phyloP scores from a whole-genome alignment of 176 grass and related monocot genomes.

The Avena insularis region DNA sequence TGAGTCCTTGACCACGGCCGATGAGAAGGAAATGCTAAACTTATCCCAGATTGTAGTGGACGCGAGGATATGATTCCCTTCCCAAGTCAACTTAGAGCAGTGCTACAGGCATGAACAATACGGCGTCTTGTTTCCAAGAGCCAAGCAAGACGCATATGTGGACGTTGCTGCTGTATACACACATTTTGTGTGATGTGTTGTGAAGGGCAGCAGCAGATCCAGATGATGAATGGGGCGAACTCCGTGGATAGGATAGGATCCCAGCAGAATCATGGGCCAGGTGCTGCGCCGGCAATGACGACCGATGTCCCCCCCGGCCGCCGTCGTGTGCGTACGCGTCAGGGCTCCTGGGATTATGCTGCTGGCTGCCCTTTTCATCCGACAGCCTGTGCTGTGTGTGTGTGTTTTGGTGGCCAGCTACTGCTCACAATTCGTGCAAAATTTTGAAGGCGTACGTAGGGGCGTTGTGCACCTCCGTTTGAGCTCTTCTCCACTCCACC shows the following conservation, averaged over 20 bases:
- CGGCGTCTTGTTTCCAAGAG: background rate
- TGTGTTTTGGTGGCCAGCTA: background rate
- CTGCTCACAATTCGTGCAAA: background rate
- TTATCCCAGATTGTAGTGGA: background rate
- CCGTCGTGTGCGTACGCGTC: background rate
- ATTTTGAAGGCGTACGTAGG: background rate
- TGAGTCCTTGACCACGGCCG: background rate
- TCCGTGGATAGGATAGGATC: background rate
- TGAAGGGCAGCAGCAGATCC: background rate
- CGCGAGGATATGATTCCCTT: background rate
- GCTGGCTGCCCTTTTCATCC: background rate
- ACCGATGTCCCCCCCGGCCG: slow-evolving; percentile 29
- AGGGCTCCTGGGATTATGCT: slow-evolving; percentile 7
- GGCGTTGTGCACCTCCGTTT: no score
- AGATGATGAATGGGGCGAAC: background rate
- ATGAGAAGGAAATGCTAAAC: background rate
- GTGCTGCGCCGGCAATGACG: slow-evolving; percentile 41
- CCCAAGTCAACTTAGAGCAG: slow-evolving; percentile 6
- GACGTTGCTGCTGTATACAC: background rate
- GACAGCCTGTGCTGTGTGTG: background rate
- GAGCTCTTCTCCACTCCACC: no score
- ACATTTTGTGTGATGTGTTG: background rate
- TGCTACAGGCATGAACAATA: background rate
- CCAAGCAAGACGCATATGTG: background rate
- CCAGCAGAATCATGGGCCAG: slow-evolving; percentile 43